Base-by-base conservation (phyloP, 768 basidiomycete species). In the Xerocomus potaroensis region DNA sequence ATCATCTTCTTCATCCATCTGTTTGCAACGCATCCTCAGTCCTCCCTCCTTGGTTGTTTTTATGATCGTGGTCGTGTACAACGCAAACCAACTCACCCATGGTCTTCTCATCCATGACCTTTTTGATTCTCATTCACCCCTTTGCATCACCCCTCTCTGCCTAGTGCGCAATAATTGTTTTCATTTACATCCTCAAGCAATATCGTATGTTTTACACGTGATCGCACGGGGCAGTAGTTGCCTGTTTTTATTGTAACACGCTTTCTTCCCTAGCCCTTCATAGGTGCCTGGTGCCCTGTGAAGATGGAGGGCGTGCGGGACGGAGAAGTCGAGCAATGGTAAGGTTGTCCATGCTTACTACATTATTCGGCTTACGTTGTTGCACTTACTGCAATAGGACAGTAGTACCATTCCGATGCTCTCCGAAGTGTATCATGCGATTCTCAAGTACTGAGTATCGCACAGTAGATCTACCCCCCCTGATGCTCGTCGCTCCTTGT, bases 31-130 rank as follows among this genome's bases (percentile, higher is more conserved):
- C 51, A 46, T 49, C 46, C 46, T 37, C 56, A 42, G 39, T 47
- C 58, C n/a, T n/a, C 45, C 41, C n/a, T 47, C 60, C 47, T 57
- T 63, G 62, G 61, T 61, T 68, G 64, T 58, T 66, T 58, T 62
- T 68, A 64, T 54, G 65, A 50, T 66, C 48, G 62, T 68, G 66
- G 60, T 60, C 64, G 44, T 68, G 66, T 66, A 68, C 66, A 66
- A 66, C 60, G 61, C 62, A 57, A 55, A 61, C 45, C 60, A 56
- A 48, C 56, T 53, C 61, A 54, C 44, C 42, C 63, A 55, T 59
- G 62, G 42, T 56, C 58, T 53, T 43, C 43, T 54, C 63, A 54
- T 53, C 45, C 57, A 59, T 55, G 37, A 50, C 53, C 51, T 54
- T 55, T 60, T 58, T 64, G 50, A 64, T 64, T 55, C 48, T 43